A percentile compares a stretch with the other conserved stretches of the same genome.
Conservation (phyloP, 1,284 basidiomycete genomes). For the Kalmanozyma brasiliensis region DNA sequence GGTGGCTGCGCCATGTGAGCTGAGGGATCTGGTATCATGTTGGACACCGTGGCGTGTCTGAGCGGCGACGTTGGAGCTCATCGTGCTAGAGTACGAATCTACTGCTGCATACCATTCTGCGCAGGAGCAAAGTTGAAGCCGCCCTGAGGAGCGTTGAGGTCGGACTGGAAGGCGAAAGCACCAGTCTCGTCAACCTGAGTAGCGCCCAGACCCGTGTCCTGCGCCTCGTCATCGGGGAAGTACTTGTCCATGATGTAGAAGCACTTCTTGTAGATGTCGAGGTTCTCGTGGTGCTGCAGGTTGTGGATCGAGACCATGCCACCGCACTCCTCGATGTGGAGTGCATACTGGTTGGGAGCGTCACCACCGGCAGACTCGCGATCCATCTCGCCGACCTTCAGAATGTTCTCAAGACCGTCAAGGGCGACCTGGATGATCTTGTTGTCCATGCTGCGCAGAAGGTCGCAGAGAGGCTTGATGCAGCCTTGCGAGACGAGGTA, state of each 20-base stretch:
- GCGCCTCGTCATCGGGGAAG: slow-evolving; percentile 70
- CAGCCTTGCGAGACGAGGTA: slow-evolving; percentile 98
- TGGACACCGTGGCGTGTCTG: no score
- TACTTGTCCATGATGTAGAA: slow-evolving; percentile 81
- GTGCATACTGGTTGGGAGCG: slow-evolving; percentile 89
- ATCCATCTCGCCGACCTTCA: slow-evolving; percentile 98
- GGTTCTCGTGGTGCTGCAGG: slow-evolving; percentile 98
- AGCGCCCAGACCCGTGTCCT: slow-evolving; percentile 76
- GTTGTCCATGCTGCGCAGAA: slow-evolving; percentile 98
- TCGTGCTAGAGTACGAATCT: no score
- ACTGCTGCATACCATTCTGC: slow-evolving; percentile 61
- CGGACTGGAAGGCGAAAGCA: slow-evolving; percentile 77
- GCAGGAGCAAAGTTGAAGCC: slow-evolving; percentile 64
- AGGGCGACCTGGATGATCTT: slow-evolving; percentile 99
- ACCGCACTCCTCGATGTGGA: slow-evolving; percentile 93
- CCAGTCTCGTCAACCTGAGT: slow-evolving; percentile 87
- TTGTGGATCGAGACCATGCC: slow-evolving; percentile 98
- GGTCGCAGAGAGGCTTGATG: slow-evolving; percentile 97
- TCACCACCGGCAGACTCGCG: slow-evolving; percentile 85
- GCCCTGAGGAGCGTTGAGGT: slow-evolving; percentile 66
- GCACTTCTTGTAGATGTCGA: slow-evolving; percentile 99
- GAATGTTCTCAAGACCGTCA: slow-evolving; percentile 97
- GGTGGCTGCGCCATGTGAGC: no score
- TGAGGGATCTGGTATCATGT: slow-evolving; percentile 21
- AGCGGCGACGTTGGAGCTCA: no score